Evolutionary conservation across 768 basidiomycete species (phyloP), one percentile per base, ranked within the genome.

Genomic region (Pulveroboletus frians): DNA sequence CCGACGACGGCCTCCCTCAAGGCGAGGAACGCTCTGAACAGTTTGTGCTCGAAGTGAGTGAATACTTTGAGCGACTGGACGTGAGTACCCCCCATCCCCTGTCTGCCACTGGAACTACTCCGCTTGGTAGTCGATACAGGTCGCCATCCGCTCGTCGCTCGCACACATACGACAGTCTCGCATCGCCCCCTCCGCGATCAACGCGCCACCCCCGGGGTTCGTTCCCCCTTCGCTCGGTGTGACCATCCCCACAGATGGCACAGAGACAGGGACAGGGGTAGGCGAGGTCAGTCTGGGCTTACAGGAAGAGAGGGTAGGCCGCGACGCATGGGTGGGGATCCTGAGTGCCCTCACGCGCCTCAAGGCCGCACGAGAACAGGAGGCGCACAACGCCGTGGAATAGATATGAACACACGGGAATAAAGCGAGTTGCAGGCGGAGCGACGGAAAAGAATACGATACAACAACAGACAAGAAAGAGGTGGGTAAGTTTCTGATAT

Each of bases 181-280:
- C 55, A 88, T 91, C 61, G 85, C 88, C 36, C 88, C 88, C 9
- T 86, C 87, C n/a, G 83, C 87, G n/a, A 88, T 92, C 59, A 85
- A 84, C 42, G 88, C 88, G 1, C 87, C 87, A 30, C 77, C 81
- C 6, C 77, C 75, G 0, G 80, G 79, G 23, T 87, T 88, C 62
- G 71, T 89, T 9, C 88, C 88, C 6, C 83, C 88, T 4, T 83
- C 86, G 7, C 79, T 88, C 14, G 88, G 88, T 6, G 86, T 89
- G 11, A 85, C 85, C 4, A 74, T 87, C 45, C 85, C 88, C 39
- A 58, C 73, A 10, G 55, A 50, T 5, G 55, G 31, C 0, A 21
- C 42, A 21, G 41, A 29, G 23, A 9, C 41, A 20, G 41, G 27
- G 9, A 1, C 42, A 43, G 43, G 60, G 17, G 21, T 66, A 57